phyloP scores from a whole-genome alignment of 108 stramenopile species.

The Bacterosira constricta region DNA sequence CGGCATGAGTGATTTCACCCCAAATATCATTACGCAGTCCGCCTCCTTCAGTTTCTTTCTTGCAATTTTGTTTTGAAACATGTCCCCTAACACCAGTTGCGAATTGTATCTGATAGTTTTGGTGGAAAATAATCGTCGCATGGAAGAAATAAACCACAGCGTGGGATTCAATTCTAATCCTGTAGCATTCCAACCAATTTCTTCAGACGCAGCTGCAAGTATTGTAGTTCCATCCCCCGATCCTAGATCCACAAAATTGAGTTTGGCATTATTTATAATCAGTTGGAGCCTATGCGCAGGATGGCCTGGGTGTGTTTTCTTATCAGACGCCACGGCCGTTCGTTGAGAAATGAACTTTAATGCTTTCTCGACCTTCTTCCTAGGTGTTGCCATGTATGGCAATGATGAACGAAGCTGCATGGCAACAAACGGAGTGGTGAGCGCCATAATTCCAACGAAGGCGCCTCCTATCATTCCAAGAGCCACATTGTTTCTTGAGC shows the following conservation, averaged over 20 bases:
- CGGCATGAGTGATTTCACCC: conserved; percentile 70
- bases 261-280: background rate
- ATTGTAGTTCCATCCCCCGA: conserved; percentile 79
- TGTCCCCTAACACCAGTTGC: conserved; percentile 51
- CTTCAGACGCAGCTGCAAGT: conserved; percentile 57
- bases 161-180: conserved; percentile 82
- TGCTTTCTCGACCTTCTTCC: conserved; percentile 65
- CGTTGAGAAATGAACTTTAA: conserved; percentile 43
- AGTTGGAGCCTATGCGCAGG: conserved; percentile 7
- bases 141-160: conserved; percentile 59
- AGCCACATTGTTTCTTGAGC: conserved; percentile 24
- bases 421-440: conserved; percentile 71
- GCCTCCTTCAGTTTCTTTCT: conserved; percentile 29
- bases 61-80: conserved; percentile 42
- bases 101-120: conserved; percentile 24
- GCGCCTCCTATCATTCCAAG: conserved; percentile 33
- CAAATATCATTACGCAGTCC: conserved; percentile 81
- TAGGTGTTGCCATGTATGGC: conserved; percentile 85
- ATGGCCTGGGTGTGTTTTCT: conserved; percentile 3
- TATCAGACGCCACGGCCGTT: background rate
- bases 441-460: conserved; percentile 54
- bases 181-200: conserved; percentile 51
- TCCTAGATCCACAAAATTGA: conserved; percentile 68
- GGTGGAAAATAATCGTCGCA: conserved; percentile 59
- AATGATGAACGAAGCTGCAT: conserved; percentile 53